Conservation (phyloP, 352 stramenopile species). For the Elongisporangium prolatum region DNA sequence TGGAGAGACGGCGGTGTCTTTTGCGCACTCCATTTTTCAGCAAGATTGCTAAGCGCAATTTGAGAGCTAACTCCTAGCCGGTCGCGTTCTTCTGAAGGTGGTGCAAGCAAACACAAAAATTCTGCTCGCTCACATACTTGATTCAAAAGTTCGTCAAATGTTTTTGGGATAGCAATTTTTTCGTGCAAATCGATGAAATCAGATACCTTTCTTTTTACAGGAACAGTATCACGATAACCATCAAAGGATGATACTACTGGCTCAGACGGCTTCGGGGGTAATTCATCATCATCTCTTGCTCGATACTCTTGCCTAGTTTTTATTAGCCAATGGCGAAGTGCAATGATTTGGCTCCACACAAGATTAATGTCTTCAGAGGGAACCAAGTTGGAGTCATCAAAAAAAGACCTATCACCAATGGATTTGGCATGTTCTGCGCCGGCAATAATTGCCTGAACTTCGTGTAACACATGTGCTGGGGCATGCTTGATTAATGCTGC, state of each 20-base stretch:
- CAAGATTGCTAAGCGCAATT: slow-evolving; percentile 70
- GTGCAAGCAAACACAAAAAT: slow-evolving; percentile 74
- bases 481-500: slow-evolving; percentile 79
- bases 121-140: slow-evolving; percentile 66
- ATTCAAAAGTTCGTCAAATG: slow-evolving; percentile 60
- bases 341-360: slow-evolving; percentile 80
- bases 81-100: slow-evolving; percentile 65
- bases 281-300: slow-evolving; percentile 48
- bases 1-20: slow-evolving; percentile 79
- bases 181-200: slow-evolving; percentile 47
- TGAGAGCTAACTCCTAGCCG: slow-evolving; percentile 65
- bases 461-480: slow-evolving; percentile 65
- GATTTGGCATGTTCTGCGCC: slow-evolving; percentile 22
- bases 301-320: slow-evolving; percentile 78
- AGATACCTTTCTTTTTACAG: slow-evolving; percentile 4
- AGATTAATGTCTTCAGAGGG: slow-evolving; percentile 67
- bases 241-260: neutral
- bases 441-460: slow-evolving; percentile 71
- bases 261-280: neutral
- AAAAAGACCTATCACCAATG: slow-evolving; percentile 9
- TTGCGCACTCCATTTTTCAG: slow-evolving; percentile 83
- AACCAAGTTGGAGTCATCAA: slow-evolving; percentile 48
- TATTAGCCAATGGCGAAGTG: slow-evolving; percentile 82
- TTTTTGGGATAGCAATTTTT: slow-evolving; percentile 51
- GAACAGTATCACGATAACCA: neutral